Base-by-base conservation (phyloP, 306 rosid genomes). In the Vigna nakashimae region DNA sequence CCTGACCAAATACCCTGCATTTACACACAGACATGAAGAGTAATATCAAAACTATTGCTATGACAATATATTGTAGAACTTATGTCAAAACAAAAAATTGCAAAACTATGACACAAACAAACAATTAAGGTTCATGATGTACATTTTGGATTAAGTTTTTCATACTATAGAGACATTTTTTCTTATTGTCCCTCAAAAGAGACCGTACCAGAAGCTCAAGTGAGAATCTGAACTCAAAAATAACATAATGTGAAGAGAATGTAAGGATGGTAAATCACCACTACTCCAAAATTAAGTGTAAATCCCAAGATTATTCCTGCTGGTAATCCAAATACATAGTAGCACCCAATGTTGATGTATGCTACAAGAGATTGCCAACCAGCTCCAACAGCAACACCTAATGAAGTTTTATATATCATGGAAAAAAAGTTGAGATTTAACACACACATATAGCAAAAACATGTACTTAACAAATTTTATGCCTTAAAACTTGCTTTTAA, bases 351-450 rank as follows among this genome's bases (percentile, higher is more conserved):
- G 72, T 93, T 93, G 83, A 93, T 91, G 81, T 93, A 91, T 46
- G 96, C 96, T 10, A 91, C 89, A 18, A 93, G 75, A 71, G 92
- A 30, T 81, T 91, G 98, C 98, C 98, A 91, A 3, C 96, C 98
- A 34, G 94, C 96, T 81, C 98, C 98, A 77, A 93, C 74, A 74
- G 94, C 98, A 75, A 93, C 98, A 75, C 98, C 96, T 93, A 78
- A 36, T 36, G 9, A 36, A 36, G 42, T 36, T 36, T 36, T 36
- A n/a, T n/a, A n/a, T n/a, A 36, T 36, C 42, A 36, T 36, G 42
- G 42, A 36, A 36, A 36, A 36, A 36, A 36, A 36, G 5, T 30
- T 30, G 42, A 36, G 42, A 36, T 36, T 36, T 5, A 34, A 34
- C 6, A 5, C 38, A 32, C 36, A 34, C 7, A 30, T 30, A 30